Conservation (phyloP, 1,284 basidiomycete species). For the Vanrija pseudolonga region DNA sequence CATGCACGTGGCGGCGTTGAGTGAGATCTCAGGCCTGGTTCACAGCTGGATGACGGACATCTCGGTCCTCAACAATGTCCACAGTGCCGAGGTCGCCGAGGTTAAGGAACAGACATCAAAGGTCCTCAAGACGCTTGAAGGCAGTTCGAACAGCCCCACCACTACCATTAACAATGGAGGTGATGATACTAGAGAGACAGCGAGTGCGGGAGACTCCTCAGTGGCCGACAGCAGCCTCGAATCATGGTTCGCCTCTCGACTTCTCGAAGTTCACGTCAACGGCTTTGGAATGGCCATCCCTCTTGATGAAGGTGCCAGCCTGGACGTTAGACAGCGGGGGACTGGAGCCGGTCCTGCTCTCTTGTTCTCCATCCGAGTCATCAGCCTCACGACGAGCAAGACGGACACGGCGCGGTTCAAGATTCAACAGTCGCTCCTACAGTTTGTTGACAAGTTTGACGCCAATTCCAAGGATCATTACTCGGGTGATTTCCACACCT, state of each 20-base stretch:
- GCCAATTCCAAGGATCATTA: constrained; percentile 69
- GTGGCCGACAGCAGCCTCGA: constrained; percentile 10
- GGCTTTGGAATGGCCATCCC: constrained; percentile 84
- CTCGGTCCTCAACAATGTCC: constrained; percentile 64
- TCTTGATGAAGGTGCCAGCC: constrained; percentile 37
- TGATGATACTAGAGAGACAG: constrained; percentile 29
- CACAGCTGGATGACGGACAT: constrained; percentile 73
- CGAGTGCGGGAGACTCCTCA: constrained; percentile 3
- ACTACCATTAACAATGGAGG: neutral
- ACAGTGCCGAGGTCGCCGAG: constrained; percentile 68
- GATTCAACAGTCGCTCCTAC: constrained; percentile 70
- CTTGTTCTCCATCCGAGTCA: constrained; percentile 70
- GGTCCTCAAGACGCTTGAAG: constrained; percentile 52
- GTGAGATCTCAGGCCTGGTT: constrained; percentile 79
- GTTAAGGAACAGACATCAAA: constrained; percentile 78
- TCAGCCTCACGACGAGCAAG: constrained; percentile 67
- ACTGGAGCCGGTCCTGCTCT: constrained; percentile 65
- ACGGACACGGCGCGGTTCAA: constrained; percentile 73
- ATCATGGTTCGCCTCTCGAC: constrained; percentile 65
- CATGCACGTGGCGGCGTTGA: constrained; percentile 84
- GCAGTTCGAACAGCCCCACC: constrained; percentile 1
- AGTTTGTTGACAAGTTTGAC: constrained; percentile 79
- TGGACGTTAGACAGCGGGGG: constrained; percentile 56
- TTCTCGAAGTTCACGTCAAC: constrained; percentile 61
- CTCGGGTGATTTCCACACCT: constrained; percentile 63